Conservation (phyloP, 257 asterid genomes). For the Schizonepeta tenuifolia region DNA sequence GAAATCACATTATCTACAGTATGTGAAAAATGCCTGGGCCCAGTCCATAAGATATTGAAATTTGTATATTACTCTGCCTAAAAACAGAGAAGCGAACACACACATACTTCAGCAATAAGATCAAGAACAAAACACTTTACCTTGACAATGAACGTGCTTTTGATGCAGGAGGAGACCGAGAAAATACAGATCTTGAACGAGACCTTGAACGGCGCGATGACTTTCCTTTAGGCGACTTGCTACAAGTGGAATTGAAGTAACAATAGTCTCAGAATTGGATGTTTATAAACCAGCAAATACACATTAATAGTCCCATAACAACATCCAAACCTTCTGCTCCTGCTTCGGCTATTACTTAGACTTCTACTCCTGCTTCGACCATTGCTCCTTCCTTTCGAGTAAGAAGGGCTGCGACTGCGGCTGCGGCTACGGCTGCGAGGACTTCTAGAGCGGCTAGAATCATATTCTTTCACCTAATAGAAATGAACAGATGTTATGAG, state of each 20-base stretch:
- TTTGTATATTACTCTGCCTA: not conserved
- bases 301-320: slow-evolving; percentile 20
- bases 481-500: slow-evolving; percentile 22
- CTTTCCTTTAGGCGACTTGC: slow-evolving; percentile 91
- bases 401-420: slow-evolving; percentile 57
- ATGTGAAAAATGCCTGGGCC: not conserved
- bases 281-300: slow-evolving; percentile 9
- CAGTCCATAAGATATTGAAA: not conserved
- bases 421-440: slow-evolving; percentile 69
- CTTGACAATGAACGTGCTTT: slow-evolving; percentile 69
- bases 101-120: slow-evolving; percentile 3
- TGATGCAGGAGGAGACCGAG: slow-evolving; percentile 57
- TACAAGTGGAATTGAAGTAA: slow-evolving; percentile 42
- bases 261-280: not conserved
- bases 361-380: slow-evolving; percentile 74
- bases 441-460: slow-evolving; percentile 75
- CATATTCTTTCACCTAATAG: slow-evolving; percentile 85
- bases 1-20: not conserved
- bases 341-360: slow-evolving; percentile 71
- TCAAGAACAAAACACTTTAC: slow-evolving; percentile 43
- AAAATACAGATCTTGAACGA: slow-evolving; percentile 50
- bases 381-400: slow-evolving; percentile 71
- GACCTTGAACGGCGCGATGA: slow-evolving; percentile 78
- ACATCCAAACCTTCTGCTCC: slow-evolving; percentile 68
- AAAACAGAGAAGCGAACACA: not conserved